Percentiles rank a stretch among this genome's conserved stretches.
phyloP scores from a whole-genome alignment of 2,329 filamentous ascomycete species.

The Ophiostoma sp. region DNA sequence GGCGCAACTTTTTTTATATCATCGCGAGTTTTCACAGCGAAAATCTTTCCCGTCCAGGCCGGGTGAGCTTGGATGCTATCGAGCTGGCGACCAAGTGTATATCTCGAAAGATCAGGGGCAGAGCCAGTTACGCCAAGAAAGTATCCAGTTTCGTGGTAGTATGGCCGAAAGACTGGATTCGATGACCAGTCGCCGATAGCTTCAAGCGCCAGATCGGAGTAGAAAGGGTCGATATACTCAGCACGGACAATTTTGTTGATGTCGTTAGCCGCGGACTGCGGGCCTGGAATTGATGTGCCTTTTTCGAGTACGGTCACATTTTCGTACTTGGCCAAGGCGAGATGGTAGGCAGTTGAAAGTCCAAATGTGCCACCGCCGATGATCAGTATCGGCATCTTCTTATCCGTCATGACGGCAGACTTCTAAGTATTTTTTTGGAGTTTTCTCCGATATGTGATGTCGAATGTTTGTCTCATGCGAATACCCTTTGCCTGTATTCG shows the following conservation, averaged over 20 bases:
- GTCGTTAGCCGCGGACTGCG: slow-evolving; percentile 50
- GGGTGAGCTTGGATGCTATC: neutral
- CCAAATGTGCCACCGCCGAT: neutral
- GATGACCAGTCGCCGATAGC: slow-evolving; percentile 52
- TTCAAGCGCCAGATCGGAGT: slow-evolving; percentile 50
- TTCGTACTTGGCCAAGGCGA: slow-evolving; percentile 13
- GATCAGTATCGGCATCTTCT: neutral
- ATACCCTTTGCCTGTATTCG: too few species aligned
- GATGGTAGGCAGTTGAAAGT: slow-evolving; percentile 16
- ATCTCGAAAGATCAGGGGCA: neutral
- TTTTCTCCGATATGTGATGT: neutral
- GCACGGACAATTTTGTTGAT: slow-evolving; percentile 57
- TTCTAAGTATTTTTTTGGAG: neutral
- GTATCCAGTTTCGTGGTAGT: slow-evolving; percentile 45
- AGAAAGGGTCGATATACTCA: slow-evolving; percentile 54
- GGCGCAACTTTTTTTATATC: slow-evolving; percentile 32
- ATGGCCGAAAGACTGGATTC: slow-evolving; percentile 44
- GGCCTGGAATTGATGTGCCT: neutral
- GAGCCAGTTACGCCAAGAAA: slow-evolving; percentile 41
- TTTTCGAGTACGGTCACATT: slow-evolving; percentile 20
- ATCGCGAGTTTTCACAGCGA: neutral
- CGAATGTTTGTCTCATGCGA: too few species aligned
- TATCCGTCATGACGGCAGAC: neutral
- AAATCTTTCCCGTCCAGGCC: neutral
- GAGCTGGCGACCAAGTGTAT: neutral